Percentiles rank a stretch among this genome's conserved stretches.
Evolutionary conservation across 495 filamentous ascomycete species (phyloP).

Genomic region (Penicillium bialowiezense): DNA sequence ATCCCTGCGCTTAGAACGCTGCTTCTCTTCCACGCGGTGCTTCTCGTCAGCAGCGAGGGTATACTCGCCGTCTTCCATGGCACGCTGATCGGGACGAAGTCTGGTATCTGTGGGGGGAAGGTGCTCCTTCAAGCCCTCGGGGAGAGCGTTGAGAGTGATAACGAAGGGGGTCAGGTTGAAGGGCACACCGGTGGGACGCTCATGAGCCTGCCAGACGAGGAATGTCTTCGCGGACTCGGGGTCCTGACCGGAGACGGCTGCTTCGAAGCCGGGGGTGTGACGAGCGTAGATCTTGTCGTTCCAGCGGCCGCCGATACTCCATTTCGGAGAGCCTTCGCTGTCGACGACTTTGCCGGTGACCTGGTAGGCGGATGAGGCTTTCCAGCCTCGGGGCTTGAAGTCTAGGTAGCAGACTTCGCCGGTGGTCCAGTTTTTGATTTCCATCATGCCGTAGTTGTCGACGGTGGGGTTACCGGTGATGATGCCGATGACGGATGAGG

Average conservation of each 20-base stretch:
- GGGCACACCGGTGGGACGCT: conserved; percentile 77
- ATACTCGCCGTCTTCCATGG: conserved; percentile 98
- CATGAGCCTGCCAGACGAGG: conserved; percentile 86
- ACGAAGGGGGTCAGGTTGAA: conserved; percentile 98
- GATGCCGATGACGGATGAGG: conserved; percentile 94
- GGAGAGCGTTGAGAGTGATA: conserved; percentile 85
- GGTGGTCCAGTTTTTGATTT: conserved; percentile 94
- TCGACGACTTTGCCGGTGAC: conserved; percentile 82
- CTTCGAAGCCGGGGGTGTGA: conserved; percentile 86
- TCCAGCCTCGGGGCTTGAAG: conserved; percentile 96
- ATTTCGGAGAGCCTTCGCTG: conserved; percentile 66
- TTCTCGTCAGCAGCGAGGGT: conserved; percentile 91
- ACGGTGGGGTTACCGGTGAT: conserved; percentile 95
- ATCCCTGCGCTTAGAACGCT: conserved; percentile 70
- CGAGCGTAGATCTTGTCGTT: conserved; percentile 97
- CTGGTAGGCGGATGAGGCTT: conserved; percentile 83
- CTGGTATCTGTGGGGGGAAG: conserved; percentile 91
- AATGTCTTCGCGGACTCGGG: conserved; percentile 65
- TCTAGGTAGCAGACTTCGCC: conserved; percentile 88
- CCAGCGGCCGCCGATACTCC: conserved; percentile 92
- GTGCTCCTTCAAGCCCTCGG: conserved; percentile 66
- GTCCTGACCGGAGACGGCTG: conserved; percentile 55
- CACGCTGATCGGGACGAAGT: conserved; percentile 89
- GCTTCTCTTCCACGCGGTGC: conserved; percentile 91
- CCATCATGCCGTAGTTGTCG: conserved; percentile 98